A percentile compares a stretch with the other conserved stretches of the same genome.
Evolutionary conservation across 2,329 filamentous ascomycete genomes (phyloP).

Genomic region (Ciborinia camelliae): DNA sequence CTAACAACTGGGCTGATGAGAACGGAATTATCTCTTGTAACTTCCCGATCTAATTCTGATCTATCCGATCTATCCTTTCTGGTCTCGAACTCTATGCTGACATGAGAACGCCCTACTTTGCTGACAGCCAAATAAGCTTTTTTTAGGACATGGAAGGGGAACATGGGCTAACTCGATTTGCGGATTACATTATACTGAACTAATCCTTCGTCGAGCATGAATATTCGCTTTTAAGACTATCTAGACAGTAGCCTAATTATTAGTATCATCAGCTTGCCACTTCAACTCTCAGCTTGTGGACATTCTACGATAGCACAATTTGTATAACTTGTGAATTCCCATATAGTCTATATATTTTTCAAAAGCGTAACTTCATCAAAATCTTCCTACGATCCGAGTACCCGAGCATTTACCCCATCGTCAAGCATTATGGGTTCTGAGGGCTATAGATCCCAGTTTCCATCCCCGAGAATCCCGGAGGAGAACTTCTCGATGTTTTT

Average conservation of each 20-base stretch:
- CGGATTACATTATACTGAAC: neutral
- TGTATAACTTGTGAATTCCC: neutral
- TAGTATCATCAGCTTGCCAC: slow-evolving; percentile 7
- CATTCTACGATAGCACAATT: neutral
- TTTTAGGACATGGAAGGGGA: neutral
- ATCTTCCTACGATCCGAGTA: neutral
- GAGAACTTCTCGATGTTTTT: slow-evolving; percentile 27
- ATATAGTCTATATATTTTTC: neutral
- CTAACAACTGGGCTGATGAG: neutral
- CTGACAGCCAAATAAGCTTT: slow-evolving; percentile 14
- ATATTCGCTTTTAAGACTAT: neutral
- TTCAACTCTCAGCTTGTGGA: neutral
- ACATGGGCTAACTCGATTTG: neutral
- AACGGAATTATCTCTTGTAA: no score
- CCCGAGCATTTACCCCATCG: neutral
- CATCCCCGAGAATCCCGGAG: slow-evolving; percentile 12
- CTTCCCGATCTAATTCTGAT: neutral
- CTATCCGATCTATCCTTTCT: neutral
- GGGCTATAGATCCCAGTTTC: neutral
- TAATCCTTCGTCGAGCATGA: neutral
- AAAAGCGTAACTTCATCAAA: neutral
- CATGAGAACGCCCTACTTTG: slow-evolving; percentile 2
- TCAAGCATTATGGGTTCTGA: neutral
- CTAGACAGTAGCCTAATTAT: neutral
- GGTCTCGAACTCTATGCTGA: neutral